Conservation (phyloP, 345 rosid species). For the Trapa bicornis region DNA sequence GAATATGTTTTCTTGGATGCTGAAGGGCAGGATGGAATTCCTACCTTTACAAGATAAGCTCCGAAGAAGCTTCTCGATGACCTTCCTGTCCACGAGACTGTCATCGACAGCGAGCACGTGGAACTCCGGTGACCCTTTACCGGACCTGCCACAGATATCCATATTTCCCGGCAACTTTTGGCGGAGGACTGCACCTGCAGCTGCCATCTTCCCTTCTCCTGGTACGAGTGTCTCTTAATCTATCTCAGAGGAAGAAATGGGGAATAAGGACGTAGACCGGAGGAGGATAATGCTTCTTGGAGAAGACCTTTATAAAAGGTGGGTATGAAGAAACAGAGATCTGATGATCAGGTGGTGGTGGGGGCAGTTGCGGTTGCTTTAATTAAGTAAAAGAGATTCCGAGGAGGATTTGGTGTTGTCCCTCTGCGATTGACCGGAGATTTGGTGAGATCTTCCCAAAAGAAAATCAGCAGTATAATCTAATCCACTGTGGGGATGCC, state of each 20-base stretch:
- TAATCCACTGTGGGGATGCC: not conserved
- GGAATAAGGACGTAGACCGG: too few relatives aligned
- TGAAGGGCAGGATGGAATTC: not conserved
- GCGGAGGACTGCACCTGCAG: conserved; percentile 10
- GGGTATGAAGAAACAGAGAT: not conserved
- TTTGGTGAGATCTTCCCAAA: not conserved
- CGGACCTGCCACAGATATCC: not conserved
- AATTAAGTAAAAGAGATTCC: not conserved
- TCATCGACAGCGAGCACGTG: conserved; percentile 97
- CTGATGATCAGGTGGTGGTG: not conserved
- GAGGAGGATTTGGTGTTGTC: not conserved
- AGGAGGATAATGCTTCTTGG: not conserved
- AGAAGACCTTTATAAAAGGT: not conserved
- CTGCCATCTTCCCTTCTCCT: conserved; percentile 2
- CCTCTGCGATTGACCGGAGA: not conserved
- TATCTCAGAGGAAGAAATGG: not conserved
- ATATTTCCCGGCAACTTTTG: conserved; percentile 3
- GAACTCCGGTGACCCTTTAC: conserved; percentile 30
- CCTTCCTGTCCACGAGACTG: conserved; percentile 65
- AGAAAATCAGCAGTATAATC: not conserved
- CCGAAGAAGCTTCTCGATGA: conserved; percentile 66
- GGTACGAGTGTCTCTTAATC: not conserved
- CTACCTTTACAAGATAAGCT: conserved; percentile 73
- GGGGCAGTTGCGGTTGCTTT: not conserved
- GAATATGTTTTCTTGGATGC: not conserved